Conservation (phyloP, 2,329 filamentous ascomycete genomes). For the Talaromyces verruculosus region DNA sequence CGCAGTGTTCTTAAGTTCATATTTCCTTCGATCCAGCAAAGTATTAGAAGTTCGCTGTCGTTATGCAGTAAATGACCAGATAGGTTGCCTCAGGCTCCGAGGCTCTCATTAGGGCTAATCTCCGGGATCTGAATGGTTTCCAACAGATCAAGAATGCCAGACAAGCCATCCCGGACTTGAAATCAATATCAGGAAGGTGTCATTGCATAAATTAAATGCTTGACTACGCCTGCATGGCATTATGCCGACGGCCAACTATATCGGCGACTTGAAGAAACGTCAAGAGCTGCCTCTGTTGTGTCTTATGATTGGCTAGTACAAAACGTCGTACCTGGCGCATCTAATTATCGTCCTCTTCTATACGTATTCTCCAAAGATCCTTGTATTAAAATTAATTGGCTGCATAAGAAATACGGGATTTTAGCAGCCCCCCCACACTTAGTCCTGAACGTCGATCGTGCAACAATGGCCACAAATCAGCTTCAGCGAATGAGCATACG, state of each 20-base stretch:
- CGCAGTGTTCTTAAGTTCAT: no score
- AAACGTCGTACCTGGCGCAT: neutral
- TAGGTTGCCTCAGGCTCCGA: neutral
- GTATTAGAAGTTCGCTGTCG: no score
- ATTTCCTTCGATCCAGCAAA: no score
- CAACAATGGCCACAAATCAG: constrained; percentile 1
- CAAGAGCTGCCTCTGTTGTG: neutral
- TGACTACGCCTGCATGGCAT: neutral
- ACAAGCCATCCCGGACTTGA: neutral
- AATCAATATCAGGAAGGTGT: constrained; percentile 7
- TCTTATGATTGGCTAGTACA: neutral
- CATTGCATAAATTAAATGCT: constrained; percentile 2
- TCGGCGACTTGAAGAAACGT: neutral
- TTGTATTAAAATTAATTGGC: neutral
- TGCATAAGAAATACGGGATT: neutral
- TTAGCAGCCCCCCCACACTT: neutral
- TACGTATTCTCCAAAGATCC: neutral
- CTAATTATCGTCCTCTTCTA: neutral
- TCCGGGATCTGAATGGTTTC: neutral
- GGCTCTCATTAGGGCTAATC: neutral
- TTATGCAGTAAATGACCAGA: no score
- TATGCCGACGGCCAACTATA: neutral
- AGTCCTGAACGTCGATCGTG: constrained; percentile 2
- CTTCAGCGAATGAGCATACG: constrained; percentile 14
- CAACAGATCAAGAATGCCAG: neutral